These are phyloP conservation scores for Cardamine chenopodiifolia DNA, from an alignment of 345 rosid species.

Conservation along the genomic window DNA sequence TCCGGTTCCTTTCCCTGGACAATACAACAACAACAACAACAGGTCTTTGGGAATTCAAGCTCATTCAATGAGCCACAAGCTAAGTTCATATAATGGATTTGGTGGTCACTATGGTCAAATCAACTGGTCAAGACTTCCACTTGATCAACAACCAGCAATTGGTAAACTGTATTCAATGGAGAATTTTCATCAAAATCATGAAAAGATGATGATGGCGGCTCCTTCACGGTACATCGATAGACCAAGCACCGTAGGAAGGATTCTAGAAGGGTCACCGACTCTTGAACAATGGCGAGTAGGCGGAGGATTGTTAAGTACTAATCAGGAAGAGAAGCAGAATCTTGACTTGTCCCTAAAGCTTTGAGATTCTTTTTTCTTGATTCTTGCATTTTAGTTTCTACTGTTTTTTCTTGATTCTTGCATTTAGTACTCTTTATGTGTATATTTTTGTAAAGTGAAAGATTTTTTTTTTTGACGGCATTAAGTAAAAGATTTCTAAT, in stretches of 20 bases:
- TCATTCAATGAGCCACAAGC: constrained; percentile 66
- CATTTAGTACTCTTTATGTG: constrained; percentile 31
- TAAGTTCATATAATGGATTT: constrained; percentile 47
- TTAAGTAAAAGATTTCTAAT: constrained; percentile 11
- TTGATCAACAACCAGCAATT: constrained; percentile 62
- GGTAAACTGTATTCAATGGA: constrained; percentile 52
- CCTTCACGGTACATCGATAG: constrained; percentile 42
- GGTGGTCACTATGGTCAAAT: constrained; percentile 47
- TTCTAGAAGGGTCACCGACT: constrained; percentile 39
- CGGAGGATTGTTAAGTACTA: constrained; percentile 36
- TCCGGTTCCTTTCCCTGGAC: constrained; percentile 57
- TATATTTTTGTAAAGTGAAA: constrained; percentile 26
- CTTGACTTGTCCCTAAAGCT: constrained; percentile 80
- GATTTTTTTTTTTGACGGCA: too few relatives aligned
- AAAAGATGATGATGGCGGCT: constrained; percentile 33
- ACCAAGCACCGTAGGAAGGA: constrained; percentile 42
- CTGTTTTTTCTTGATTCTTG: not conserved
- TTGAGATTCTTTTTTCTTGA: constrained; percentile 33
- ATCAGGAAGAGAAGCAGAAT: constrained; percentile 56
- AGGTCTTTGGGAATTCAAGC: constrained; percentile 67
- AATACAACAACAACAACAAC: constrained; percentile 29
- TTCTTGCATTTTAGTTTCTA: constrained; percentile 17
- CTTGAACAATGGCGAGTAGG: constrained; percentile 48
- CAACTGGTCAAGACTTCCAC: constrained; percentile 53
- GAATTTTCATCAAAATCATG: constrained; percentile 30